These are phyloP conservation scores for Trichophyton simii DNA, from an alignment of 2,329 filamentous ascomycete genomes.

Conservation along the genomic window DNA sequence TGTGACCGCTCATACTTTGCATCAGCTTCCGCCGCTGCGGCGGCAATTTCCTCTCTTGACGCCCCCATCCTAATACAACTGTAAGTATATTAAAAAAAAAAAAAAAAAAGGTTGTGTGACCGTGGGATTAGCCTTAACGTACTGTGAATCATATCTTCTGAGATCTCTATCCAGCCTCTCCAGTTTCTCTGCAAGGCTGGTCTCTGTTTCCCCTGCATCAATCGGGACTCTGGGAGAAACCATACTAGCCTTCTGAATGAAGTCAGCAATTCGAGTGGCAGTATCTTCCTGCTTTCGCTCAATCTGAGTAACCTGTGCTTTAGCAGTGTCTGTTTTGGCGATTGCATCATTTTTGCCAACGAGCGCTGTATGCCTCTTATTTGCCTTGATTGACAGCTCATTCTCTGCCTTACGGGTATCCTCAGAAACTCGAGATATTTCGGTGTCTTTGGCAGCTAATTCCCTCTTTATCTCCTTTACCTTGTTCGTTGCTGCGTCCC, in stretches of 20 bases:
- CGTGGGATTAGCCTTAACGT: slow-evolving; percentile 14
- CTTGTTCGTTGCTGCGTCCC: slow-evolving; percentile 31
- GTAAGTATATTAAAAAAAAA: slow-evolving; percentile 16
- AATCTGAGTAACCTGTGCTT: slow-evolving; percentile 34
- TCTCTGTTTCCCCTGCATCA: slow-evolving; percentile 50
- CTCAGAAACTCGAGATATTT: slow-evolving; percentile 23
- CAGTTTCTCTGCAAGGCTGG: slow-evolving; percentile 38
- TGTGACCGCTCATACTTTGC: slow-evolving; percentile 26
- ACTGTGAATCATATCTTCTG: slow-evolving; percentile 42
- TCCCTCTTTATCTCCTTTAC: slow-evolving; percentile 28
- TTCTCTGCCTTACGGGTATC: slow-evolving; percentile 40
- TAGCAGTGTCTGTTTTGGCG: slow-evolving; percentile 39
- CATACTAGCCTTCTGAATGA: slow-evolving; percentile 42
- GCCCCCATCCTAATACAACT: slow-evolving; percentile 41
- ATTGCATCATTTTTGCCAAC: slow-evolving; percentile 51
- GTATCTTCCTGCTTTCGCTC: slow-evolving; percentile 40
- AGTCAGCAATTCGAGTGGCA: slow-evolving; percentile 40
- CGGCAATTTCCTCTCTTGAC: slow-evolving; percentile 51
- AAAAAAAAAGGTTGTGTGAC: slow-evolving; percentile 16
- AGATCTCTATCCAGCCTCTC: slow-evolving; percentile 47
- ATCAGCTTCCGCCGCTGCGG: slow-evolving; percentile 29
- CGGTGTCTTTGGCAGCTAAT: slow-evolving; percentile 21
- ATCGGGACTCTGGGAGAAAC: slow-evolving; percentile 50
- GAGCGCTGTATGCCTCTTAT: slow-evolving; percentile 43
- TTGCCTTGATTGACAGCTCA: slow-evolving; percentile 35